phyloP scores from a whole-genome alignment of 139 green algal genomes.

The Volvox reticuliferus region DNA sequence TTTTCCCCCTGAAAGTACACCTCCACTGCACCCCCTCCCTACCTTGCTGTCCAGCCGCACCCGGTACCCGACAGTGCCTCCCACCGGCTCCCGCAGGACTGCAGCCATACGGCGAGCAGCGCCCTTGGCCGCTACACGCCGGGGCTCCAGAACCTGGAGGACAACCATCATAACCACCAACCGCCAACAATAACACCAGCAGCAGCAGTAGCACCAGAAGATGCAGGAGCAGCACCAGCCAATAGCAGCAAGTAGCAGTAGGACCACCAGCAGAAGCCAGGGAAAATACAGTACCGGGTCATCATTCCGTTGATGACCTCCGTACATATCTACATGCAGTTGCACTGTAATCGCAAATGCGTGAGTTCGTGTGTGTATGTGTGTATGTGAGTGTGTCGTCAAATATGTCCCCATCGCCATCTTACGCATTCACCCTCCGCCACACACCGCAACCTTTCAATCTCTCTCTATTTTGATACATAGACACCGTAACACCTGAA shows the following conservation, averaged over 20 bases:
- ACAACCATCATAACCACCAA: background rate
- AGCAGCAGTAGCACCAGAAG: background rate
- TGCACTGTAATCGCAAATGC: too few species aligned
- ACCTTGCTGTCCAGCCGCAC: slow-evolving; percentile 67
- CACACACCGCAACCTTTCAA: too few species aligned
- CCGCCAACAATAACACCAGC: background rate
- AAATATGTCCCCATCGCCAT: too few species aligned
- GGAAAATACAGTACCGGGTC: too few species aligned
- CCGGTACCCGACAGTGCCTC: slow-evolving; percentile 62
- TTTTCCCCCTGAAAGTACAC: too few species aligned
- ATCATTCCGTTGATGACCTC: too few species aligned
- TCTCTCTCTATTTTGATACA: too few species aligned
- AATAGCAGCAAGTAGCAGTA: background rate
- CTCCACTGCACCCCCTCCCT: background rate
- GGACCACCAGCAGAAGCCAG: background rate
- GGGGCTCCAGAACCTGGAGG: slow-evolving; percentile 72
- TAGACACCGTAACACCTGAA: too few species aligned
- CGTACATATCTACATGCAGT: too few species aligned
- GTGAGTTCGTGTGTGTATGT: too few species aligned
- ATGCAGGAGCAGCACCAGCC: background rate
- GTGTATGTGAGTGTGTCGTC: too few species aligned
- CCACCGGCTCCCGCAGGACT: slow-evolving; percentile 65
- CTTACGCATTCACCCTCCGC: too few species aligned
- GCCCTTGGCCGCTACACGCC: slow-evolving; percentile 76
- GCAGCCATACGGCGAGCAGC: slow-evolving; percentile 76